These are phyloP conservation scores for Jackrogersella minutella DNA, from an alignment of 495 filamentous ascomycete genomes.

Conservation along the genomic window DNA sequence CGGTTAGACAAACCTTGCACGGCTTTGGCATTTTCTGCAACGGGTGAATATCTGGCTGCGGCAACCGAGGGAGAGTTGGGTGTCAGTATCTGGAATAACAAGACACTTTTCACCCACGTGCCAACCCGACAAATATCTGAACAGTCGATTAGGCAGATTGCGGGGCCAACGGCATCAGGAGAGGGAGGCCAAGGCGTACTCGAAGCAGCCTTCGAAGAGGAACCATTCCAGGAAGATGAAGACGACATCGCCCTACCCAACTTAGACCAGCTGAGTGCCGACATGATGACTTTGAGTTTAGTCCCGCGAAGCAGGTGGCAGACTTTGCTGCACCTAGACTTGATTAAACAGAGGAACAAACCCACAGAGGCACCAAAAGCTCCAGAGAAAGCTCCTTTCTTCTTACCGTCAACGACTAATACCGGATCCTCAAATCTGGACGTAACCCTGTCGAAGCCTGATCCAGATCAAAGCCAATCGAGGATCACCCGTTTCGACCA, in stretches of 20 bases:
- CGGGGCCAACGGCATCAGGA: slow-evolving; percentile 77
- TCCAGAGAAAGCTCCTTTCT: slow-evolving; percentile 96
- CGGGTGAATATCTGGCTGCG: slow-evolving; percentile 91
- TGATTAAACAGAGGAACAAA: slow-evolving; percentile 92
- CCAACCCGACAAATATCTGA: slow-evolving; percentile 83
- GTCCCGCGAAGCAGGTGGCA: slow-evolving; percentile 94
- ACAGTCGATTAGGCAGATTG: slow-evolving; percentile 68
- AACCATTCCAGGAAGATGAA: slow-evolving; percentile 52
- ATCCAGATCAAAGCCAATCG: slow-evolving; percentile 39
- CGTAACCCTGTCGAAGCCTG: slow-evolving; percentile 23
- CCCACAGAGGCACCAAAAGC: slow-evolving; percentile 89
- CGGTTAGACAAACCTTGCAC: slow-evolving; percentile 77
- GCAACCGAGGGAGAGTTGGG: slow-evolving; percentile 85
- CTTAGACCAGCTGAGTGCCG: slow-evolving; percentile 76
- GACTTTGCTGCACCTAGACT: slow-evolving; percentile 86
- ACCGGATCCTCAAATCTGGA: slow-evolving; percentile 42
- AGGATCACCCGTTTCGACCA: slow-evolving; percentile 53
- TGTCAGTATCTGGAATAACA: slow-evolving; percentile 93
- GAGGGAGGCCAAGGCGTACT: slow-evolving; percentile 73
- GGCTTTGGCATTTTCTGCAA: slow-evolving; percentile 83
- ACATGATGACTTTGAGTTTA: slow-evolving; percentile 86
- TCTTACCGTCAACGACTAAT: slow-evolving; percentile 75
- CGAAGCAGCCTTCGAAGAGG: slow-evolving; percentile 73
- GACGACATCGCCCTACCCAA: slow-evolving; percentile 54
- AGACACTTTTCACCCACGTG: slow-evolving; percentile 85